phyloP scores from a whole-genome alignment of 331 rosid genomes.

The Saraca asoca region DNA sequence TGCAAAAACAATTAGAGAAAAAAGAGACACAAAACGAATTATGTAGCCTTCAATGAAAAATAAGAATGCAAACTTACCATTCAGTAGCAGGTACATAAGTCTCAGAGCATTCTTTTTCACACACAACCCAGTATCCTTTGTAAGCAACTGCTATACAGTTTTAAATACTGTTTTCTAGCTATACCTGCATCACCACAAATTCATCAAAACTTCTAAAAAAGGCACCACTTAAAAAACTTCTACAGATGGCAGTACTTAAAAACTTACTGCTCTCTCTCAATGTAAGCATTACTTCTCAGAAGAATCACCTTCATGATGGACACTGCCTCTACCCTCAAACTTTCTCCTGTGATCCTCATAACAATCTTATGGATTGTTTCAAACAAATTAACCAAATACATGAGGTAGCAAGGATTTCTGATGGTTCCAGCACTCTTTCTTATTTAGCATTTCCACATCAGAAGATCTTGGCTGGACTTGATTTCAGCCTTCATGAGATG shows the following conservation, averaged over 20 bases:
- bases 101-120: constrained; percentile 63
- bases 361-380: constrained; percentile 62
- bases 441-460: constrained; percentile 39
- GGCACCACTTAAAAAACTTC: constrained; percentile 26
- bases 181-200: constrained; percentile 55
- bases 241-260: constrained; percentile 30
- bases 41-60: constrained; percentile 15
- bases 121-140: constrained; percentile 68
- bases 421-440: constrained; percentile 48
- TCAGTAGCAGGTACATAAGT: constrained; percentile 68
- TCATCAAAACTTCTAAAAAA: constrained; percentile 8
- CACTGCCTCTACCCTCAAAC: constrained; percentile 63
- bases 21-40: background rate
- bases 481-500: constrained; percentile 24
- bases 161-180: constrained; percentile 54
- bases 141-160: constrained; percentile 60
- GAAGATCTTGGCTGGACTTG: constrained; percentile 28
- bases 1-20: constrained; percentile 19
- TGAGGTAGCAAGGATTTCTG: constrained; percentile 44
- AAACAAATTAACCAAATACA: constrained; percentile 65
- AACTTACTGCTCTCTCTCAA: constrained; percentile 77
- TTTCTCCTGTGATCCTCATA: constrained; percentile 57
- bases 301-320: constrained; percentile 66
- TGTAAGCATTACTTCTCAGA: constrained; percentile 55
- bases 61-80: constrained; percentile 58